Evolutionary conservation across 169 alveolate species (phyloP).

Genomic region (Cryptosporidium ubiquitum): DNA sequence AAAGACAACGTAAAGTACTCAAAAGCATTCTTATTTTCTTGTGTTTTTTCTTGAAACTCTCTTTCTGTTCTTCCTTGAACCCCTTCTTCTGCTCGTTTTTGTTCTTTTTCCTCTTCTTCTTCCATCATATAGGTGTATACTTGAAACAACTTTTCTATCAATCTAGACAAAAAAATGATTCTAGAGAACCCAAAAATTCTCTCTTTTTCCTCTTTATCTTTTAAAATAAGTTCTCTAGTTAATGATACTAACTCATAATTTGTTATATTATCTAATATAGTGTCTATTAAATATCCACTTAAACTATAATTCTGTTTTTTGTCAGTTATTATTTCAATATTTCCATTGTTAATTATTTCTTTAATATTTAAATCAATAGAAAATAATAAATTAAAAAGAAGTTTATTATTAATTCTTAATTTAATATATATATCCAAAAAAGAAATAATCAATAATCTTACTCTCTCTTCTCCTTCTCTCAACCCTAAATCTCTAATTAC

Average conservation of each 20-base stretch:
- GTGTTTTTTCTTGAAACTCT: too few relatives aligned
- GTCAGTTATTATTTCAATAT: not conserved
- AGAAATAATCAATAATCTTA: not conserved
- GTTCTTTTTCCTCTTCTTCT: not conserved
- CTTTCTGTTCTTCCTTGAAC: not conserved
- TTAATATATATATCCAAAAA: constrained; percentile 10
- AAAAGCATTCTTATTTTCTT: not conserved
- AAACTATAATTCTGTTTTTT: not conserved
- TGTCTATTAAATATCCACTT: not conserved
- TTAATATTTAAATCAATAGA: not conserved
- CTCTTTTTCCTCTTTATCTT: not conserved
- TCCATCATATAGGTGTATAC: not conserved
- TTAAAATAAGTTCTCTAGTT: not conserved
- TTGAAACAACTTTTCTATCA: not conserved
- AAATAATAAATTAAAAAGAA: not conserved
- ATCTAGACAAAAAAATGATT: not conserved
- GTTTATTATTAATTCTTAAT: not conserved
- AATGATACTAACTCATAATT: not conserved
- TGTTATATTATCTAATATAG: constrained; percentile 4
- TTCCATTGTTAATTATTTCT: not conserved
- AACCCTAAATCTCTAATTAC: not conserved
- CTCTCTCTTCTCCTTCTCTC: not conserved
- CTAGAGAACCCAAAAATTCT: not conserved
- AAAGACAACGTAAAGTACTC: not conserved
- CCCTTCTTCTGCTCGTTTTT: not conserved